Evolutionary conservation across 2,329 filamentous ascomycete genomes (phyloP), one percentile per base, ranked within the genome.

Genomic region (Aspergillus puulaauensis): DNA sequence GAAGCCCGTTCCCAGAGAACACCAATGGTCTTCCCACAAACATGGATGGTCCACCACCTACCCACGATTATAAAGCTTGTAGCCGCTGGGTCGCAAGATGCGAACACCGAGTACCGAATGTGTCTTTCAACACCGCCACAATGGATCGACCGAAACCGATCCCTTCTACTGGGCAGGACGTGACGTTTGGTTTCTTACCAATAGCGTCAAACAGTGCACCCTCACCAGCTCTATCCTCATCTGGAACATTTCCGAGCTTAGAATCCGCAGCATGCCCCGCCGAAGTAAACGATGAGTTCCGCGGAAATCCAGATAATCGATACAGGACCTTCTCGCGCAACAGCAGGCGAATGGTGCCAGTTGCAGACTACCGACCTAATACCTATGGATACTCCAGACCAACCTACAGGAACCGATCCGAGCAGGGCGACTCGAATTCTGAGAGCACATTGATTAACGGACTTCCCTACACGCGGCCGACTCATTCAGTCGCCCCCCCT

Each of bases 361-460:
- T 74, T 14, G 65, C 68, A 11, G 67, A 67, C 45, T 73, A 72
- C 14, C 66, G 71, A 0, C 61, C 70, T 0, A 73, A 73, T 23
- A 64, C 74, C 8, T 80, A 80, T 58, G 72, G 71, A 50, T 79
- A 77, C 60, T 70, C 66, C 44, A 69, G 35, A 19, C 69, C 35
- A 70, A 66, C 11, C 70, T 66, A 52, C 19, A 75, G 73, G 56
- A 64, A 66, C 19, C 66, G 66, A 35, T 71, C 71, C 3, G 58
- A 66, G 2, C 51, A 59, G 11, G 64, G 63, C 3, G 58, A 66
- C 14, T 52, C 68, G 3, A 67, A 62, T 7, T 62, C 64, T 33
- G 69, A 71, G 14, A 66, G 66, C 6, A 72, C 69, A 1, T 61
- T 80, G 6, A 67, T 78, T 31, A 79, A 70, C 43, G 78, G 77